phyloP scores from a whole-genome alignment of 78 protist species.

The Dictyostelium capitatum region DNA sequence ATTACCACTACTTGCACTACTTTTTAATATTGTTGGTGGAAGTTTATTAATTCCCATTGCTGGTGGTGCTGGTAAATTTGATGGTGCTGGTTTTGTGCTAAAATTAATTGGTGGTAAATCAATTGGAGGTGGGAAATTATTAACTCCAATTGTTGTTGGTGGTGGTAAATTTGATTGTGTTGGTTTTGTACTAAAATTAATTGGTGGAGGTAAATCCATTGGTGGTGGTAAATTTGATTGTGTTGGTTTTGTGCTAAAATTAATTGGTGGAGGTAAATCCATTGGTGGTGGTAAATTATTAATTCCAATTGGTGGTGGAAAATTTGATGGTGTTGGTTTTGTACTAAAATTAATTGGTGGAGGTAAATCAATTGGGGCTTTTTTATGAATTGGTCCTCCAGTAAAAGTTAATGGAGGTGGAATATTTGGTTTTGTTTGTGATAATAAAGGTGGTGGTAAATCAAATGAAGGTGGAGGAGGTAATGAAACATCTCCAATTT shows the following conservation, averaged over 20 bases:
- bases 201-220: neutral
- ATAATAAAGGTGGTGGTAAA: neutral
- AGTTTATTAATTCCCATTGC: neutral
- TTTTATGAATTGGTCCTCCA: neutral
- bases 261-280: slow-evolving; percentile 3
- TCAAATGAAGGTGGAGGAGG: slow-evolving; percentile 9
- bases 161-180: neutral
- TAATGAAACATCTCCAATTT: slow-evolving; percentile 21
- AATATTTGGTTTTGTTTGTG: neutral
- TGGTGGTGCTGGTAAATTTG: neutral
- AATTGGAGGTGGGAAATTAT: neutral
- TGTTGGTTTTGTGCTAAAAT: slow-evolving; percentile 13
- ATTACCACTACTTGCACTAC: too few species aligned
- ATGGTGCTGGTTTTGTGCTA: slow-evolving; percentile 11
- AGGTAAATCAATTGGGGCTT: neutral
- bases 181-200: neutral
- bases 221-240: slow-evolving; percentile 19
- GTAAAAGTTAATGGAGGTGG: neutral
- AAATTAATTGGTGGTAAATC: neutral
- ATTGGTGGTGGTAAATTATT: slow-evolving; percentile 6
- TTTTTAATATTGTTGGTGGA: neutral
- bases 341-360: slow-evolving; percentile 9
- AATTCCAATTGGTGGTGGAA: slow-evolving; percentile 15
- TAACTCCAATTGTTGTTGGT: neutral
- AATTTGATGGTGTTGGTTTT: neutral